Conservation (phyloP, 202 grass and related monocot species). For the Zizania palustris region DNA sequence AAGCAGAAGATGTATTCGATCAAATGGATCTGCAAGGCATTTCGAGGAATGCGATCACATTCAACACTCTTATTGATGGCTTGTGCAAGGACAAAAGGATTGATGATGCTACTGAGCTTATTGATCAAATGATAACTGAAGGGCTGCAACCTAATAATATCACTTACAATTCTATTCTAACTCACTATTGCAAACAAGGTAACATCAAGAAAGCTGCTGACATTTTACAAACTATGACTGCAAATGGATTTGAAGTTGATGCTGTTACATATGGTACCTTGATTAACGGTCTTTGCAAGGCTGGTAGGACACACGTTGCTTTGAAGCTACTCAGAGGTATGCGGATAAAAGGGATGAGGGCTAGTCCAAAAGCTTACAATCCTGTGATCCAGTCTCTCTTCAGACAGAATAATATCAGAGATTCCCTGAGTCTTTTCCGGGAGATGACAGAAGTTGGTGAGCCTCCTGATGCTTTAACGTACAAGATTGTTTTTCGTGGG, state of each 20-base stretch:
- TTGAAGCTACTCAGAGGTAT: conserved; percentile 82
- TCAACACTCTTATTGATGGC: conserved; percentile 75
- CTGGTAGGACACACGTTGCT: conserved; percentile 76
- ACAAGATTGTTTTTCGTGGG: conserved; percentile 80
- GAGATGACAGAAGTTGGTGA: conserved; percentile 75
- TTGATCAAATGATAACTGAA: conserved; percentile 72
- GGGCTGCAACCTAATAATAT: conserved; percentile 76
- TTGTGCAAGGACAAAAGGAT: conserved; percentile 73
- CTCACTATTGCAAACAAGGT: conserved; percentile 86
- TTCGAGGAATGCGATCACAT: conserved; percentile 69
- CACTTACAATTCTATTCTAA: conserved; percentile 84
- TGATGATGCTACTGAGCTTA: conserved; percentile 72
- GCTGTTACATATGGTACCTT: conserved; percentile 75
- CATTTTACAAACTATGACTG: conserved; percentile 77
- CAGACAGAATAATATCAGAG: conserved; percentile 57
- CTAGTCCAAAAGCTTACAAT: conserved; percentile 85
- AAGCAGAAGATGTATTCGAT: conserved; percentile 81
- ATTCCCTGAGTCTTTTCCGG: conserved; percentile 76
- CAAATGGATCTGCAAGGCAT: conserved; percentile 86
- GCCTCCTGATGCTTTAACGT: conserved; percentile 74
- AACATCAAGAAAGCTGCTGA: conserved; percentile 76
- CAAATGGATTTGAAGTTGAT: conserved; percentile 83
- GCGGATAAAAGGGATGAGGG: conserved; percentile 65
- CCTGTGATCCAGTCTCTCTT: conserved; percentile 73
- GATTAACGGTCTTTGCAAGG: conserved; percentile 84